Base-by-base conservation (phyloP, 176 grass and related monocot genomes). In the Urochloa ruziziensis region DNA sequence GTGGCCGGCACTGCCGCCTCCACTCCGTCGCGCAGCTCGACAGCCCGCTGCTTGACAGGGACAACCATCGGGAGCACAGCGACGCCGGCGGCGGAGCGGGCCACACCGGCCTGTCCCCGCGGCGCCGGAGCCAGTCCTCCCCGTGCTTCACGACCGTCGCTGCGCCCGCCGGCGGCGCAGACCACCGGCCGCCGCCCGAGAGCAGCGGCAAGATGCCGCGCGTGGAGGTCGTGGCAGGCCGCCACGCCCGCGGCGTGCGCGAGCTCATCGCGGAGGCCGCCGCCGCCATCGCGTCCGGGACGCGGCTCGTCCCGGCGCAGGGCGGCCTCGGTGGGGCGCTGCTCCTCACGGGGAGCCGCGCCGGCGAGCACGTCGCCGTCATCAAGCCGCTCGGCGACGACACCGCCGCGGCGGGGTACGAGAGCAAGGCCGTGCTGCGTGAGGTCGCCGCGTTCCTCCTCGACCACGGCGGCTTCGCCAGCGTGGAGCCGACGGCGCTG, bases 361-460 rank as follows among this genome's bases (percentile, higher is more conserved):
- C 68, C 13, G 87, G 89, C 47, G 84, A 93, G 75, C 78, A 83
- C 85, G 86, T 98, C 27, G 96, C 89, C 14, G 87, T 98, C 43
- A 81, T 98, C 82, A 98, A 98, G 86, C 86, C 87, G 6, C 76
- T 89, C 62, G 89, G 93, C 29, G 86, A 86, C 44, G 10, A 27
- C 63, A 7, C 24, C 0, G 13, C 30, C 28, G n/a, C 28, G n/a
- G 80, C 39, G 39, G 39, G 67, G n/a, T 86, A 56, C 72, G 64
- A 19, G 44, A 75, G 70, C 53, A 75, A 86, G 80, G 81, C 86
- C 15, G 92, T 86, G 43, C 65, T 88, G 58, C 92, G 93, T 40
- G 96, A 98, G 77, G 96, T 94, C 54, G 92, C 96, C 24, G 92
- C 96, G 2, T 95, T 91, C 89, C 88, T 98, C 61, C 93, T 98